A percentile compares a stretch with the other conserved stretches of the same genome.
These are phyloP conservation scores for Marasmius sp. DNA, from an alignment of 1,284 basidiomycete genomes.

Conservation along the genomic window DNA sequence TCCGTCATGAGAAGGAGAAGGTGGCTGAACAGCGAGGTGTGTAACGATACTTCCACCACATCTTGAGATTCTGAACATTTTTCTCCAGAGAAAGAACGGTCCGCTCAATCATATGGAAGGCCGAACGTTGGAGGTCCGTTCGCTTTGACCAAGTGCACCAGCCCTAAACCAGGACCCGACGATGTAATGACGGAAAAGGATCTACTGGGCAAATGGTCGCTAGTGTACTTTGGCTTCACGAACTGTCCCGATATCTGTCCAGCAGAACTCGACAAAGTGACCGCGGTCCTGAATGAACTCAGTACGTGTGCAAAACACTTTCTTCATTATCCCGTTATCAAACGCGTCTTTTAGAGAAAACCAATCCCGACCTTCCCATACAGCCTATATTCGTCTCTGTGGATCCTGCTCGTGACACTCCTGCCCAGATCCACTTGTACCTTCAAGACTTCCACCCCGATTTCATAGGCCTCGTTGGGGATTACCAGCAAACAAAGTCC, in stretches of 20 bases:
- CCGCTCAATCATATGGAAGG: slow-evolving; percentile 57
- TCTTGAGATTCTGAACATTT: background rate
- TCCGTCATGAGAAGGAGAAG: slow-evolving; percentile 83
- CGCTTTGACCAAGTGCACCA: slow-evolving; percentile 48
- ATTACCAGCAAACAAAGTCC: slow-evolving; percentile 84
- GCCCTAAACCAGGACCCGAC: slow-evolving; percentile 32
- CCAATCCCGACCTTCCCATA: slow-evolving; percentile 28
- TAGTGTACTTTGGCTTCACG: slow-evolving; percentile 97
- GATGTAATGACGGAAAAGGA: slow-evolving; percentile 82
- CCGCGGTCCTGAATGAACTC: slow-evolving; percentile 74
- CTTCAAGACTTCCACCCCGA: slow-evolving; percentile 88
- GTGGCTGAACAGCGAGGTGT: slow-evolving; percentile 73
- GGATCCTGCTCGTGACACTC: slow-evolving; percentile 90
- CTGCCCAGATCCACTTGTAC: slow-evolving; percentile 59
- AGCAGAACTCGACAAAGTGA: slow-evolving; percentile 97
- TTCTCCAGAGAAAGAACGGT: slow-evolving; percentile 54
- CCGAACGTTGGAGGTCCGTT: slow-evolving; percentile 93
- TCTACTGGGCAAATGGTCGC: slow-evolving; percentile 81
- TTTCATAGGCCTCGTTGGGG: slow-evolving; percentile 86
- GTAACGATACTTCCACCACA: slow-evolving; percentile 20
- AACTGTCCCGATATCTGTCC: slow-evolving; percentile 99
- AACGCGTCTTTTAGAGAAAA: slow-evolving; percentile 53
- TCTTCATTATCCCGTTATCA: background rate
- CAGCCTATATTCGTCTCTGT: slow-evolving; percentile 94
- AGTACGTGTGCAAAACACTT: slow-evolving; percentile 45